Base-by-base conservation (phyloP, 83 land plant species). In the Thuja plicata region DNA sequence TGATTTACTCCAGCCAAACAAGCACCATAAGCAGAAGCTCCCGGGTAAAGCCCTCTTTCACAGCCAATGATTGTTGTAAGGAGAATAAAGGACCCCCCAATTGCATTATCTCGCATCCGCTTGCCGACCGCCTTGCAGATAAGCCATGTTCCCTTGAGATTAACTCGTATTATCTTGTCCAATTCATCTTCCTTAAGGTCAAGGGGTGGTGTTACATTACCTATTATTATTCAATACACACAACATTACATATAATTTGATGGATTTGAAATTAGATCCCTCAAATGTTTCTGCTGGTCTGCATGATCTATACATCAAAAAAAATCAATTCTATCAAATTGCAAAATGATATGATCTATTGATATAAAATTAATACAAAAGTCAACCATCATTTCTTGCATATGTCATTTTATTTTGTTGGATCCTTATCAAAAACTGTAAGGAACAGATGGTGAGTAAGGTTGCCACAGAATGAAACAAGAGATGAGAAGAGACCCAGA, bases 1-100 rank as follows among this genome's bases (percentile, higher is more conserved):
- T 98, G 98, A 87, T 97, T 91, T 12, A 97, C 87, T 55, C 95
- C 98, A 66, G 98, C 99, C 89, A 95, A 82, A 80, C 97, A 96
- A 85, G 98, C 89, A 87, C 98, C 97, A 89, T 91, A 95, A 30
- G 95, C 97, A 87, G 97, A 95, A 89, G 94, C 89, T 78, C 99
- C 99, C 3, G 92, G 96, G 88, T 92, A 95, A 57, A 94, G 81
- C 1, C 99, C 99, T 87, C 99, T 95, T 77, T 95, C 99, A 70
- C 94, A 92, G n/a, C 99, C 99, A 48, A 92, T 83, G 13, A 98
- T 93, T 52, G 98, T 91, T 74, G 96, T 92, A 77, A 98, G 77
- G 38, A 96, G 94, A 12, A 98, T 85, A 15, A 98, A 90, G 11
- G 99, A 98, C 15, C 99, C 98, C 48, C 96, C 97, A 50, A 88